Percentiles rank a stretch among this genome's conserved stretches.
These are phyloP conservation scores for Colletotrichum tofieldiae DNA, from an alignment of 2,329 filamentous ascomycete genomes.

Conservation along the genomic window DNA sequence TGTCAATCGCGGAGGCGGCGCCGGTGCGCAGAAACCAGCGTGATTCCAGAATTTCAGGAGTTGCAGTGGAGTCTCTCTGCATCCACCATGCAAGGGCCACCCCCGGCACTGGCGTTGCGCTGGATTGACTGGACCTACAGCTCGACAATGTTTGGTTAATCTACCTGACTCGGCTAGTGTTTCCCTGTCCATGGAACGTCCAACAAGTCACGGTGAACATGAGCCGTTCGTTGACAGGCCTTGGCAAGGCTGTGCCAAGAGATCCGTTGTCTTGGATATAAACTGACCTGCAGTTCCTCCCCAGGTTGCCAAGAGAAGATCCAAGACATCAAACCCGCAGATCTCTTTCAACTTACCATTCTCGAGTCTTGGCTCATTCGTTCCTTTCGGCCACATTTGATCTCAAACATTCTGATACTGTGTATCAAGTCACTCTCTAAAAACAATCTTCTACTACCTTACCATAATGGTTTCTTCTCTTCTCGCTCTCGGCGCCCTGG, in stretches of 20 bases:
- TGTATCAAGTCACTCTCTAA: conserved; percentile 35
- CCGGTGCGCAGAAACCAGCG: conserved; percentile 8
- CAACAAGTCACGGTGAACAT: not conserved
- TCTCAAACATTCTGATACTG: conserved; percentile 31
- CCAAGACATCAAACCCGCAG: conserved; percentile 37
- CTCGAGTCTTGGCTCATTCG: conserved; percentile 35
- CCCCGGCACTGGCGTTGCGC: conserved; percentile 8
- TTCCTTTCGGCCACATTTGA: conserved; percentile 11
- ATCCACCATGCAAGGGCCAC: conserved; percentile 13
- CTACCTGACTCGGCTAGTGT: conserved; percentile 32
- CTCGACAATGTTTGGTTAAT: conserved; percentile 19
- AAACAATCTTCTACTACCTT: not conserved
- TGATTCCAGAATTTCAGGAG: conserved; percentile 37
- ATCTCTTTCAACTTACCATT: conserved; percentile 35
- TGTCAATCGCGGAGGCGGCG: conserved; percentile 31
- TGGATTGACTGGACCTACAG: not conserved
- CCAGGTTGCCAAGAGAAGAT: conserved; percentile 35
- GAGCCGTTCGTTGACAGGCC: not conserved
- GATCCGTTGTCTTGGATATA: conserved; percentile 40
- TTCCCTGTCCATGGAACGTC: conserved; percentile 6
- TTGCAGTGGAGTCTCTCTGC: conserved; percentile 8
- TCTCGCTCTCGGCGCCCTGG: conserved; percentile 49
- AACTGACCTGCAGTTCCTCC: conserved; percentile 32
- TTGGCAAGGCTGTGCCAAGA: conserved; percentile 31
- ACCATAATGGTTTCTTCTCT: conserved; percentile 42